Evolutionary conservation across 345 rosid species (phyloP).

Genomic region (Eucalyptus shirleyi): DNA sequence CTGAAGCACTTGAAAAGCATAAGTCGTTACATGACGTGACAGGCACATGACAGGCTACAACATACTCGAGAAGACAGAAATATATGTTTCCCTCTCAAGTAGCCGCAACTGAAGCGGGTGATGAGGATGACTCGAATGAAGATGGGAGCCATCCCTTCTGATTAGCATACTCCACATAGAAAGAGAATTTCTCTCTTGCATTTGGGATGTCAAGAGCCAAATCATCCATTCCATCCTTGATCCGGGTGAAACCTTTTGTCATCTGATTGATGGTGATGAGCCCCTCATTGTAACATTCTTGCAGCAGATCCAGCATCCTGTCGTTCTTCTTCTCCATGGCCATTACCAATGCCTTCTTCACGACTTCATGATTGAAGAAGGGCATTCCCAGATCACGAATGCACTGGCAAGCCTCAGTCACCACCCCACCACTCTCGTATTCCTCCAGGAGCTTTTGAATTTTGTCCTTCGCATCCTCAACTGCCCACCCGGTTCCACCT

Average conservation of each 20-base stretch:
- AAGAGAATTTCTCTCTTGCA: conserved; percentile 68
- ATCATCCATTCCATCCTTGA: conserved; percentile 90
- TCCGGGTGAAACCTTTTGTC: conserved; percentile 85
- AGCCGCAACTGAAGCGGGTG: conserved; percentile 7
- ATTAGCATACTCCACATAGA: conserved; percentile 59
- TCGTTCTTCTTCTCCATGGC: conserved; percentile 99
- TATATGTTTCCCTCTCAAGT: conserved; percentile 19
- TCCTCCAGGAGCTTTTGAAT: conserved; percentile 90
- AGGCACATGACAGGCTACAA: conserved; percentile 5
- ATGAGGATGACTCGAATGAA: conserved; percentile 18
- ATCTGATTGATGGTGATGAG: conserved; percentile 85
- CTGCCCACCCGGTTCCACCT: conserved; percentile 98
- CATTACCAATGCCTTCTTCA: conserved; percentile 97
- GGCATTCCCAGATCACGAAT: conserved; percentile 97
- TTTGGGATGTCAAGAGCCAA: conserved; percentile 93
- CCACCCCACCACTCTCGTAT: conserved; percentile 82
- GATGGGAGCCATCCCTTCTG: conserved; percentile 74
- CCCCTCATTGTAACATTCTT: conserved; percentile 78
- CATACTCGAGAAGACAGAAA: conserved; percentile 10
- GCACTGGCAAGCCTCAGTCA: conserved; percentile 92
- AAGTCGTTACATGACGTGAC: background rate
- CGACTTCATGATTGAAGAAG: conserved; percentile 97
- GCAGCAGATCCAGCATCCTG: conserved; percentile 70
- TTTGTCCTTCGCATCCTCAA: conserved; percentile 99
- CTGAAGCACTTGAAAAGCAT: background rate